Evolutionary conservation across 805 yeast genomes (phyloP), one percentile per base, ranked within the genome.

Genomic region (Lipomyces spencermartinsiae): DNA sequence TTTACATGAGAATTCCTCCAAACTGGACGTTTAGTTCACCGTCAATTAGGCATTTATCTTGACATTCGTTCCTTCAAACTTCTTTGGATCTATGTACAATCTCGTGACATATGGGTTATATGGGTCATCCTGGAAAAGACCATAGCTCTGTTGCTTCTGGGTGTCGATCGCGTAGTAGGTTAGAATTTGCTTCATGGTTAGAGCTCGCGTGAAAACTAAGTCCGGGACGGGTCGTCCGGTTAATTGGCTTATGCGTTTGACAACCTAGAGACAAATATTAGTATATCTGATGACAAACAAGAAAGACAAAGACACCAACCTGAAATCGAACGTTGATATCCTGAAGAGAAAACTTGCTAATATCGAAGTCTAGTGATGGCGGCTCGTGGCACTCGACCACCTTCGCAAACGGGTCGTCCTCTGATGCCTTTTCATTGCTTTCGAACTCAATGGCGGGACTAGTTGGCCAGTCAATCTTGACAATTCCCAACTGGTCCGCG

Each of bases 151-250:
- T 4, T 61, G 51, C 25, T 14, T 51, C 46, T 59, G 49, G 14
- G 57, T 55, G 16, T 68, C 71, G n/a, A 19, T 19, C 29, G 29
- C 62, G 53, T 67, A 67, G 61, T 59, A 69, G 5, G 6, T 39
- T 25, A 66, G 34, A 3, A 69, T 19, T 14, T 67, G 65, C 22
- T 35, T 22, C n/a, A 69, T 64, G 22, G 59, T 63, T 12, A 10
- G 53, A 25, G 68, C 65, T 5, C 31, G 39, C 1, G 68, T 58
- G 46, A 66, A 53, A 9, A 64, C 64, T 10, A 49, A 16, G 53
- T 69, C 72, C 34, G 72, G 72, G 6, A 69, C 51, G 22, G 58
- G 53, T 8, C 72, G 67, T 33, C 72, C 72, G 12, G 68, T 67
- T 22, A 66, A 59, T 37, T 69, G 70, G 33, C 62, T 37, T 3